Base-by-base conservation (phyloP, 192 early-diverging fungal species). In the Martensiomyces pterosporus region DNA sequence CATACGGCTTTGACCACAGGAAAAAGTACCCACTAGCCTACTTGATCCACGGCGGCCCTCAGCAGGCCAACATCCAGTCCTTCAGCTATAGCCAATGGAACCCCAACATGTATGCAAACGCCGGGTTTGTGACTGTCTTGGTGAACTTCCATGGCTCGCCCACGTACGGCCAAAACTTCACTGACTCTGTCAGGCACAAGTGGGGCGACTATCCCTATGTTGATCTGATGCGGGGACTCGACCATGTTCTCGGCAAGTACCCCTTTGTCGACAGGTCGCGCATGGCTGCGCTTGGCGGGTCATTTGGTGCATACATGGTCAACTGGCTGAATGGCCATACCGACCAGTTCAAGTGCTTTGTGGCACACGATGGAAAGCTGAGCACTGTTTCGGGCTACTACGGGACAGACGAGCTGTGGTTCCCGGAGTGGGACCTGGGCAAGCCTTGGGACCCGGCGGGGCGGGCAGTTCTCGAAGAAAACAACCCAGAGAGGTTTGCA, bases 241-340 rank as follows among this genome's bases (percentile, higher is more conserved):
- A 83, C 44, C 68, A 80, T 39, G 73, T 83, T 18, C 39, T 82
- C 10, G 77, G 69, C 19, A 74, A 59, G 24, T 81, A 75, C 49
- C 26, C 49, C 4, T 55, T 54, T 27, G 58, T 88, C 25, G 84
- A 86, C 51, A 29, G 49, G 3, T 52, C 52, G 2, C 65, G 80
- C 13, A 54, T 86, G 23, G 62, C 63, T 34, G 86, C 68, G 22
- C 56, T 86, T 9, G 86, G 86, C 25, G 86, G 82, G 5, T 79
- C 76, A 1, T 89, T 85, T 65, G 86, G 86, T 49, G 86, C 81
- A 7, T 85, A 77, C 49, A 85, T 86, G 84, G 75, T 82, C 51
- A 88, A 88, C 67, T 88, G 85, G 85, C 72, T 88, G 48, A 88
- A 88, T 52, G 80, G 82, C 15, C 82, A 88, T 60, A 84, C 80